phyloP scores from a whole-genome alignment of 2,329 filamentous ascomycete genomes.

The Clonostachys chloroleuca region DNA sequence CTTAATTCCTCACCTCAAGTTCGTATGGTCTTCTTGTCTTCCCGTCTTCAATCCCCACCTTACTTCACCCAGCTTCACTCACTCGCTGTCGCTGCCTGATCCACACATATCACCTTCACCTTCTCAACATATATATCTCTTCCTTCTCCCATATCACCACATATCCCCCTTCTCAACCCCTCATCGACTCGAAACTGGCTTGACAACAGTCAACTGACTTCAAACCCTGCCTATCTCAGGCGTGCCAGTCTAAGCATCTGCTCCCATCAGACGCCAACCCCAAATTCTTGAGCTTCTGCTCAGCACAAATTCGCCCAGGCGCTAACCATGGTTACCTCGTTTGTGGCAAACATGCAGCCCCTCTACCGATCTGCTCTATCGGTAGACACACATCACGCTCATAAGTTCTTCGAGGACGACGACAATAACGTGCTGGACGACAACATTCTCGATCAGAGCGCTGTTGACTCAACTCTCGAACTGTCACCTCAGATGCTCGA shows the following conservation, averaged over 20 bases:
- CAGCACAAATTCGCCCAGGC: not conserved
- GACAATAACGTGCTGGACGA: slow-evolving; percentile 58
- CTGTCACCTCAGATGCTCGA: slow-evolving; percentile 59
- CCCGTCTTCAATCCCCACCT: not conserved
- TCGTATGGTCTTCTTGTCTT: too few species aligned
- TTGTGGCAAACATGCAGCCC: slow-evolving; percentile 31
- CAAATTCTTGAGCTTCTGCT: too few species aligned
- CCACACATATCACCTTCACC: not conserved
- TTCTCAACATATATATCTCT: too few species aligned
- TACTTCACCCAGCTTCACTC: not conserved
- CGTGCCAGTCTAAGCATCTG: too few species aligned
- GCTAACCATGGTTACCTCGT: not conserved
- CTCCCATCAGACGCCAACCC: too few species aligned
- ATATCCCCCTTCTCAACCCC: too few species aligned
- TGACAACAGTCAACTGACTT: too few species aligned
- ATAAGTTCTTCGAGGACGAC: slow-evolving; percentile 57
- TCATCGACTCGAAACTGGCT: too few species aligned
- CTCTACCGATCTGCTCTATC: slow-evolving; percentile 46
- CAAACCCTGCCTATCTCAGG: too few species aligned
- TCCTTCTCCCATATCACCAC: too few species aligned
- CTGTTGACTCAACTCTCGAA: slow-evolving; percentile 56
- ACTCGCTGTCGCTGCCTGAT: not conserved
- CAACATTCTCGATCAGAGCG: slow-evolving; percentile 53
- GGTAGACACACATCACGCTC: slow-evolving; percentile 47
- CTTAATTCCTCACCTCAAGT: too few species aligned